These are phyloP conservation scores for Magnolia changhungtana DNA, from an alignment of 164 flowering plant species.

Conservation along the genomic window DNA sequence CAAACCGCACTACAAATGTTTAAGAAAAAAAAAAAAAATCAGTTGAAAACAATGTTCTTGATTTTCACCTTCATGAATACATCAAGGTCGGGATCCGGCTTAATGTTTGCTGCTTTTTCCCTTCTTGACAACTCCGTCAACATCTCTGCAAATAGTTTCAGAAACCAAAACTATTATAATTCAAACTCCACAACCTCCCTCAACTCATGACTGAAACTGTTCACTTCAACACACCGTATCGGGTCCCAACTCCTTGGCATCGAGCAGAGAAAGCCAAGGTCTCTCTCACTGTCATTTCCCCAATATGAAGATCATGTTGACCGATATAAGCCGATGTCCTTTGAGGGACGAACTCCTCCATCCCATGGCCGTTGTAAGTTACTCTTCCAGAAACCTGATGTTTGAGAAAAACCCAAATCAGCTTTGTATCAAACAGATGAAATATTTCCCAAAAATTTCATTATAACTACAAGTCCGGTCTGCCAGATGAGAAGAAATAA, in stretches of 20 bases:
- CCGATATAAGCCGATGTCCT: slow-evolving; percentile 63
- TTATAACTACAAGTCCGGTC: neutral
- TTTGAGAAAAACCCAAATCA: neutral
- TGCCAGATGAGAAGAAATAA: neutral
- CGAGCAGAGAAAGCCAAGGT: slow-evolving; percentile 57
- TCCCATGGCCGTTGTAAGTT: slow-evolving; percentile 67
- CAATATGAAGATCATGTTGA: slow-evolving; percentile 58
- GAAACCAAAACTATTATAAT: neutral
- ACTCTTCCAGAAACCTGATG: slow-evolving; percentile 49
- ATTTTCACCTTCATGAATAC: slow-evolving; percentile 30
- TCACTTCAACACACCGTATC: slow-evolving; percentile 31
- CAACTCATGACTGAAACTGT: neutral
- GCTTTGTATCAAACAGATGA: neutral
- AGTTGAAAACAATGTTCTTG: neutral
- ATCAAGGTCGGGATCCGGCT: slow-evolving; percentile 34
- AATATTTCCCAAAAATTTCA: neutral
- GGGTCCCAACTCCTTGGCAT: slow-evolving; percentile 62
- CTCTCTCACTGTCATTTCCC: slow-evolving; percentile 61
- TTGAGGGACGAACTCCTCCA: slow-evolving; percentile 70
- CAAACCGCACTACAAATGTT: neutral
- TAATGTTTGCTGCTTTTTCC: slow-evolving; percentile 26
- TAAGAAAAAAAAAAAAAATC: no score
- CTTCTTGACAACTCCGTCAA: slow-evolving; percentile 30
- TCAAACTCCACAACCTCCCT: neutral
- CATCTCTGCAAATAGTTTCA: slow-evolving; percentile 20